Evolutionary conservation across 179 eudicot genomes (phyloP), one percentile per base, ranked within the genome.

Genomic region (Spinacia oleracea): DNA sequence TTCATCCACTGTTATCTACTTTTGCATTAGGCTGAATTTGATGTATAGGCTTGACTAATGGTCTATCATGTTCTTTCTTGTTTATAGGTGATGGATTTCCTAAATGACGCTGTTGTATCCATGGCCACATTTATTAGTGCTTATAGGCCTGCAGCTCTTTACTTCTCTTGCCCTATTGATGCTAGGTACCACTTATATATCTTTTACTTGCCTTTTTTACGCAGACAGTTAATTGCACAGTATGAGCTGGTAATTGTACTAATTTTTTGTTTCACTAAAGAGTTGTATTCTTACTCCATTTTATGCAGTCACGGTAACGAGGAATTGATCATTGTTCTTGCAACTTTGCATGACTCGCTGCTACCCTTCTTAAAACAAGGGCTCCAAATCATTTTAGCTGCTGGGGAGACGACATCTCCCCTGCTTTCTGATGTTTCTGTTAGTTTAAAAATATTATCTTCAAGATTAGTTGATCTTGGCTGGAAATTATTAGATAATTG

Each of bases 31-130:
- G 31, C 51, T 34, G 2, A 58, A 27, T 18, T 32, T 46, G 29
- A 45, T 51, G 66, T 68, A 53, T 51, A 48, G 23, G 21, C 21
- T 48, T 60, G 74, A 72, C 55, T 65, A 69, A 69, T 42, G 9
- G 16, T 43, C 31, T 42, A 15, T 27, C 53, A 23, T 70, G 8
- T 60, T 50, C 10, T 73, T 38, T 59, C 72, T 42, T 35, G 25
- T 55, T 55, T 76, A 32, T 63, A 96, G 99, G 99, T 96, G 76
- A 89, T 96, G 98, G 99, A 96, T 85, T 96, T 93, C 83, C 73
- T 96, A 73, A 96, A 96, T 79, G 99, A 96, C 74, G 93, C 97
- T 73, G 85, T 96, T 84, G 90, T 87, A 76, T 90, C 96, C 35
- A 78, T 91, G 91, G 94, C 89, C 79, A 86, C 96, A 66, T 90